Conservation (phyloP, 2,329 filamentous ascomycete species). For the Anthostomella pinea region DNA sequence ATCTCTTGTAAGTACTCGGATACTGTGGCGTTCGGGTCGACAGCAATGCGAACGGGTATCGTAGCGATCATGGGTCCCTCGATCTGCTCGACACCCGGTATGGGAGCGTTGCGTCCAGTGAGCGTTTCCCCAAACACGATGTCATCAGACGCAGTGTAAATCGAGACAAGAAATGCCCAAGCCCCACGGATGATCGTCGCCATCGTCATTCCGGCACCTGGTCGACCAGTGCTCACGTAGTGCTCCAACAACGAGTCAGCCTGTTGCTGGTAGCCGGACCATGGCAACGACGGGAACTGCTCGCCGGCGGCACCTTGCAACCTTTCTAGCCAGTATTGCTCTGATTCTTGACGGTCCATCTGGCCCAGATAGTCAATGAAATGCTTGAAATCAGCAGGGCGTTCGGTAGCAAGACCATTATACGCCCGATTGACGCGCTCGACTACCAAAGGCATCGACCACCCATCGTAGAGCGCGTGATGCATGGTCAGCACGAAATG, state of each 20-base stretch:
- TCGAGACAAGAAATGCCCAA: slow-evolving; percentile 54
- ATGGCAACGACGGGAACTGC: slow-evolving; percentile 49
- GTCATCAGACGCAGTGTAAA: slow-evolving; percentile 51
- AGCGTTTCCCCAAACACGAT: slow-evolving; percentile 59
- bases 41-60: slow-evolving; percentile 51
- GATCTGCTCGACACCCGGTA: slow-evolving; percentile 50
- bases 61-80: slow-evolving; percentile 62
- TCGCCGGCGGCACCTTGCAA: slow-evolving; percentile 42
- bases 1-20: slow-evolving; percentile 53
- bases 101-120: slow-evolving; percentile 51
- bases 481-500: slow-evolving; percentile 55
- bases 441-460: slow-evolving; percentile 50
- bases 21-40: slow-evolving; percentile 42
- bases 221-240: slow-evolving; percentile 40
- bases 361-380: slow-evolving; percentile 47
- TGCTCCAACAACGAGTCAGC: slow-evolving; percentile 53
- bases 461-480: slow-evolving; percentile 56
- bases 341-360: slow-evolving; percentile 39
- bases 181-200: slow-evolving; percentile 58
- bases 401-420: slow-evolving; percentile 30
- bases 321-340: slow-evolving; percentile 46
- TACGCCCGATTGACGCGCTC: slow-evolving; percentile 47
- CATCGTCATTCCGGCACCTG: slow-evolving; percentile 44
- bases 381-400: slow-evolving; percentile 44
- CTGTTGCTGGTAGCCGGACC: slow-evolving; percentile 45